phyloP scores from a whole-genome alignment of 2,329 filamentous ascomycete species.

The Eutypella sp. region DNA sequence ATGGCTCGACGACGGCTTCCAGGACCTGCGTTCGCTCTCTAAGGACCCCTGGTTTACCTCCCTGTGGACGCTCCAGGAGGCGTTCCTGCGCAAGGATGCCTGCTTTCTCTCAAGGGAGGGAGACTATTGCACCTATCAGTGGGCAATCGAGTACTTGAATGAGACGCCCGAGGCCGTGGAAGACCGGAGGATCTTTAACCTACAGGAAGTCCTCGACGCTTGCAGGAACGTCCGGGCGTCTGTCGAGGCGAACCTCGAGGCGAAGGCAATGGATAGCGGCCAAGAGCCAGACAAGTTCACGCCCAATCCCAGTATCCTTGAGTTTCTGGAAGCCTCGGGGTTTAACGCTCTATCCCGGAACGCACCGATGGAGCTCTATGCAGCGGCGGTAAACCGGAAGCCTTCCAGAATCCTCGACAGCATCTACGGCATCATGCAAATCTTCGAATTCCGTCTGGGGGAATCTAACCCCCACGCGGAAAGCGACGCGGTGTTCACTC shows the following conservation, averaged over 20 bases:
- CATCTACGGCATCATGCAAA: not conserved
- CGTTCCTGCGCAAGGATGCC: not conserved
- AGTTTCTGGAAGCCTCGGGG: not conserved
- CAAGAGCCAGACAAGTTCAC: not conserved
- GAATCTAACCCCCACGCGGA: not conserved
- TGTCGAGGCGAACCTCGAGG: not conserved
- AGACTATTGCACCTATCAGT: not conserved
- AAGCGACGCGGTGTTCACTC: not conserved
- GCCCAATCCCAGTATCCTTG: not conserved
- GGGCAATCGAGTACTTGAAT: not conserved
- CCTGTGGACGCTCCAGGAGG: not conserved
- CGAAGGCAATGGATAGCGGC: not conserved
- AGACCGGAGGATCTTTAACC: not conserved
- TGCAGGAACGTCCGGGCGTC: not conserved
- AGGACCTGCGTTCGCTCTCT: not conserved
- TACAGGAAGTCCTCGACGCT: not conserved
- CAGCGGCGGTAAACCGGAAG: not conserved
- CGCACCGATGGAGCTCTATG: not conserved
- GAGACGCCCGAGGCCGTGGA: not conserved
- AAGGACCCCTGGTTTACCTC: not conserved
- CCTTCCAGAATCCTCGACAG: not conserved
- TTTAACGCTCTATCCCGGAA: not conserved
- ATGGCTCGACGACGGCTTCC: not conserved
- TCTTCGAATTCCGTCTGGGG: not conserved
- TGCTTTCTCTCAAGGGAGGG: not conserved